phyloP scores from a whole-genome alignment of 805 yeast genomes.

The Yueomyces sinensis region DNA sequence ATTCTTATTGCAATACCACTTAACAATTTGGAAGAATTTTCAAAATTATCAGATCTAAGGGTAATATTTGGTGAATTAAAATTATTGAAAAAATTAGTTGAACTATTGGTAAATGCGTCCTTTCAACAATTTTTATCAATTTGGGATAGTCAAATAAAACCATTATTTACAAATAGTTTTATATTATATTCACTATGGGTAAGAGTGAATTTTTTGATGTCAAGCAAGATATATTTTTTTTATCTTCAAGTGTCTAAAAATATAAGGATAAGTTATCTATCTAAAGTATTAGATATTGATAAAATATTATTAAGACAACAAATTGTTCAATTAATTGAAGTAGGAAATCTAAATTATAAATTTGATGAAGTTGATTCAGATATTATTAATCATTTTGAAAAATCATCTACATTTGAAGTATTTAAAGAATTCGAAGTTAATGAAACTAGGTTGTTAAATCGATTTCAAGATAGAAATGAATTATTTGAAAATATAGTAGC shows the following conservation, averaged over 20 bases:
- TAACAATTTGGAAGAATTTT: conserved; percentile 16
- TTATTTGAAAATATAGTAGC: not conserved
- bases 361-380: conserved; percentile 7
- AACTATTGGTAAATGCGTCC: conserved; percentile 11
- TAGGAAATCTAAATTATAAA: conserved; percentile 12
- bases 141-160: conserved; percentile 12
- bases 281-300: conserved; percentile 12
- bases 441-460: not conserved
- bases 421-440: not conserved
- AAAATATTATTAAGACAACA: conserved; percentile 9
- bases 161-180: conserved; percentile 6
- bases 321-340: conserved; percentile 7
- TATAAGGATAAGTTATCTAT: conserved; percentile 14
- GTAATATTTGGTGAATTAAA: conserved; percentile 7
- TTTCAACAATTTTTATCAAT: conserved; percentile 13
- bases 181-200: conserved; percentile 12
- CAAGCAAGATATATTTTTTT: conserved; percentile 18
- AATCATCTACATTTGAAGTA: not conserved
- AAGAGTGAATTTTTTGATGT: conserved; percentile 7
- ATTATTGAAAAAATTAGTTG: conserved; percentile 6
- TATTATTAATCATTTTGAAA: too few species aligned
- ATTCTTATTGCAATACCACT: conserved; percentile 16
- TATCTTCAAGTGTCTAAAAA: conserved; percentile 16
- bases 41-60: conserved; percentile 9
- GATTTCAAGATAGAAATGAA: not conserved